A percentile compares a stretch with the other conserved stretches of the same genome.
These are phyloP conservation scores for Carpinus fangiana DNA, from an alignment of 306 rosid species.

Conservation along the genomic window DNA sequence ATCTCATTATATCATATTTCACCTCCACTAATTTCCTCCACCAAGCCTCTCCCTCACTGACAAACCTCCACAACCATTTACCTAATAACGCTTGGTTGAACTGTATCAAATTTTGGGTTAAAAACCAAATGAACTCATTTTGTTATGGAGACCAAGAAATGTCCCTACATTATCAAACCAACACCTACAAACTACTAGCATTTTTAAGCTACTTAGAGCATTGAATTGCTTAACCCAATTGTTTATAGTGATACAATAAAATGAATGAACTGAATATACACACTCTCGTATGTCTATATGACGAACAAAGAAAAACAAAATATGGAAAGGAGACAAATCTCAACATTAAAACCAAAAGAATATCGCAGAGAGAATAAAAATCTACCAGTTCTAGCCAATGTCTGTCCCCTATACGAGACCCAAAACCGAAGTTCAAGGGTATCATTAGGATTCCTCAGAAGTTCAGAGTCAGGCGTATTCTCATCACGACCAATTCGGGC, in stretches of 20 bases:
- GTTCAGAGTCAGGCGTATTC: conserved; percentile 58
- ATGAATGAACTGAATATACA: neutral
- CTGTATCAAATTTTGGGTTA: no score
- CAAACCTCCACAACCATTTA: no score
- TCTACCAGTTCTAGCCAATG: conserved; percentile 93
- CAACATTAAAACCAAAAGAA: conserved; percentile 4
- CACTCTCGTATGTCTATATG: neutral
- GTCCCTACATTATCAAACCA: neutral
- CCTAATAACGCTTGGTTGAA: no score
- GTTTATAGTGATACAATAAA: neutral
- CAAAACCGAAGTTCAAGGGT: conserved; percentile 90
- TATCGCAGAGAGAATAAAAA: conserved; percentile 21
- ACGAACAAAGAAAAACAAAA: neutral
- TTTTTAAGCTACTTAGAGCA: neutral
- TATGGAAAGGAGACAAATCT: neutral
- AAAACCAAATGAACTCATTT: neutral
- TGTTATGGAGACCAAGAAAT: neutral
- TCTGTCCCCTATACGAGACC: conserved; percentile 98
- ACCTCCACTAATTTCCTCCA: no score
- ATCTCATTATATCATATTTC: no score
- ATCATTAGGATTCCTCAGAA: conserved; percentile 56
- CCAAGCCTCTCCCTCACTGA: no score
- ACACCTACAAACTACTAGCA: neutral
- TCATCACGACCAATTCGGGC: conserved; percentile 86
- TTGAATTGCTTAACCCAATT: neutral